Conservation (phyloP, 176 grass and related monocot species). For the Phragmites australis region DNA sequence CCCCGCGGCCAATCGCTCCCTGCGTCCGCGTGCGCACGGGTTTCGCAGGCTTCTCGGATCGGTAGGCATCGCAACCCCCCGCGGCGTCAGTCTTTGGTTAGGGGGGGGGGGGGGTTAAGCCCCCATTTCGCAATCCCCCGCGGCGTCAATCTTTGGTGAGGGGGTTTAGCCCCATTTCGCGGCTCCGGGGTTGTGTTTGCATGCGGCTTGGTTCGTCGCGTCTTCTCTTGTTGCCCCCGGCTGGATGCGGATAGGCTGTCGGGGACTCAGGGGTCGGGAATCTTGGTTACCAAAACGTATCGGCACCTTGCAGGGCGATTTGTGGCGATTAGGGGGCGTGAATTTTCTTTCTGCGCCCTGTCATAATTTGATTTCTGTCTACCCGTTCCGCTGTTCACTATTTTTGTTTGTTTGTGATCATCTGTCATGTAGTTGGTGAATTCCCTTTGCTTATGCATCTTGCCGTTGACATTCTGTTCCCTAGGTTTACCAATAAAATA, state of each 20-base stretch:
- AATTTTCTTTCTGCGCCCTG: neutral
- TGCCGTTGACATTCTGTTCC: neutral
- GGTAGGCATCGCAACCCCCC: neutral
- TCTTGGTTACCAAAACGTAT: neutral
- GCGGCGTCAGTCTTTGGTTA: neutral
- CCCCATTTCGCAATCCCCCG: neutral
- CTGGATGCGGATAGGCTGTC: neutral
- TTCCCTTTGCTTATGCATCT: neutral
- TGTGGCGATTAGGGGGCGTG: neutral
- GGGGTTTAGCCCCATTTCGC: neutral
- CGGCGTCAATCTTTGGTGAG: too few relatives aligned
- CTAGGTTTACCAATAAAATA: constrained; percentile 15
- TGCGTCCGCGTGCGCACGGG: neutral
- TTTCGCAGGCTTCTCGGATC: neutral
- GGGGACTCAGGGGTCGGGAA: neutral
- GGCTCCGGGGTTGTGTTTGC: neutral
- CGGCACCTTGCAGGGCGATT: neutral
- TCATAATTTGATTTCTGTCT: neutral
- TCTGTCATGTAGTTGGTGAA: neutral
- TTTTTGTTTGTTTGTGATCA: neutral
- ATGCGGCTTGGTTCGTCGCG: too few relatives aligned
- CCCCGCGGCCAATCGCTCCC: neutral
- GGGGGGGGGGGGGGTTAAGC: neutral
- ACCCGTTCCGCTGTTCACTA: neutral
- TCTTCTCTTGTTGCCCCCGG: neutral